Base-by-base conservation (phyloP, 2,329 filamentous ascomycete species). In the Fusarium virguliforme region DNA sequence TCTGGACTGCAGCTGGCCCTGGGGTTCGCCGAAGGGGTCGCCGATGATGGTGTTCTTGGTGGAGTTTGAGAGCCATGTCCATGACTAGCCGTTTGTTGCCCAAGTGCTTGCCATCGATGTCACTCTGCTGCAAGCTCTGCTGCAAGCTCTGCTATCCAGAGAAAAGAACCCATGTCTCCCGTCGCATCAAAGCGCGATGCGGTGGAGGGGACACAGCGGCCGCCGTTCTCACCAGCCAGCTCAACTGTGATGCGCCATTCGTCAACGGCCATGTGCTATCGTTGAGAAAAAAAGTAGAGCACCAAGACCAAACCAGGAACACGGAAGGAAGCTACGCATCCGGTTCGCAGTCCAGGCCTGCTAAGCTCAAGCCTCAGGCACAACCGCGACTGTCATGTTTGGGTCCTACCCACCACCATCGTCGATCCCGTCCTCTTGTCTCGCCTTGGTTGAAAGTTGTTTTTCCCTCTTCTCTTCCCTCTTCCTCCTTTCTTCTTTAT, bases 321-420 rank as follows among this genome's bases (percentile, higher is more conserved):
- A 60, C 35, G 22, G 64, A 48, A 48, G 62, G 69, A 70, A 72
- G 70, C 55, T 53, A 61, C 66, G 53, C 26, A 41, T 32, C 24
- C 51, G 40, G 46, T 34, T 68, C 28, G 65, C 32, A 51, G 67
- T 38, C 43, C n/a, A 56, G 15, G 40, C 35, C 55, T 48, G 28
- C 43, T 30, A 70, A 65, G 70, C 40, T 56, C 55, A 65, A 75
- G 71, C 73, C 72, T 70, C 69, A 72, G 70, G 70, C 69, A 72
- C 70, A 67, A 62, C 69, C 69, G 56, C 51, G 62, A 72, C 67
- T 72, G 70, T 67, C 63, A 62, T 60, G 54, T 67, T 72, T 30
- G 53, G 69, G 66, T 73, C 74, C 67, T 74, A 75, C 72, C 68
- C 70, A 74, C 68, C 70, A 74, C 74, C 63, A 73, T 75, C 74